A percentile compares a stretch with the other conserved stretches of the same genome.
Evolutionary conservation across 2,329 filamentous ascomycete species (phyloP).

Genomic region (Botryosphaeria dothidea): DNA sequence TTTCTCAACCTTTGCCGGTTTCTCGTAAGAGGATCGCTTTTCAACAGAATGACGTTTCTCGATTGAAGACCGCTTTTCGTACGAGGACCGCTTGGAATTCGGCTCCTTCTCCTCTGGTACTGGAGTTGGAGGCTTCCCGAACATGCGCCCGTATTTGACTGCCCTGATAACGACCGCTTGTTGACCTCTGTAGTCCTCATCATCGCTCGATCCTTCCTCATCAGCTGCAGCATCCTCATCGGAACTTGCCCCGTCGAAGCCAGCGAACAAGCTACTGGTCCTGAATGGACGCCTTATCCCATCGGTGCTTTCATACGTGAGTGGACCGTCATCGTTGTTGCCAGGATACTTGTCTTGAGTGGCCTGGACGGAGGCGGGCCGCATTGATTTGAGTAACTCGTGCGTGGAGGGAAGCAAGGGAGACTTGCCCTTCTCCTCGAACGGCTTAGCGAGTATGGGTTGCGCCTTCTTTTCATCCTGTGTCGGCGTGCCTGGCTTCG

Average conservation of each 20-base stretch:
- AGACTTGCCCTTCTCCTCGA: slow-evolving; percentile 20
- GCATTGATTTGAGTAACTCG: slow-evolving; percentile 17
- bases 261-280: slow-evolving; percentile 83
- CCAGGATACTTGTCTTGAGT: slow-evolving; percentile 70
- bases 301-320: slow-evolving; percentile 59
- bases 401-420: slow-evolving; percentile 17
- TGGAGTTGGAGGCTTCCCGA: slow-evolving; percentile 42
- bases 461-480: slow-evolving; percentile 8
- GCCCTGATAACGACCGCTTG: slow-evolving; percentile 43
- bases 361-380: slow-evolving; percentile 25
- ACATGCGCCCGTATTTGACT: slow-evolving; percentile 49
- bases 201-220: slow-evolving; percentile 56
- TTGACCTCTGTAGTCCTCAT: slow-evolving; percentile 55
- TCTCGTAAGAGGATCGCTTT: slow-evolving; percentile 33
- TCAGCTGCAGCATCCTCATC: slow-evolving; percentile 61
- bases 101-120: slow-evolving; percentile 45
- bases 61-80: slow-evolving; percentile 38
- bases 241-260: slow-evolving; percentile 53
- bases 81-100: slow-evolving; percentile 29
- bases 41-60: slow-evolving; percentile 18
- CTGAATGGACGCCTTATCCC: slow-evolving; percentile 70
- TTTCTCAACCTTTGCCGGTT: slow-evolving; percentile 37
- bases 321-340: slow-evolving; percentile 77
- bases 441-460: slow-evolving; percentile 16
- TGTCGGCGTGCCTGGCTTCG: slow-evolving; percentile 47